Conservation (phyloP, 805 yeast genomes). For the Lachancea sp. region DNA sequence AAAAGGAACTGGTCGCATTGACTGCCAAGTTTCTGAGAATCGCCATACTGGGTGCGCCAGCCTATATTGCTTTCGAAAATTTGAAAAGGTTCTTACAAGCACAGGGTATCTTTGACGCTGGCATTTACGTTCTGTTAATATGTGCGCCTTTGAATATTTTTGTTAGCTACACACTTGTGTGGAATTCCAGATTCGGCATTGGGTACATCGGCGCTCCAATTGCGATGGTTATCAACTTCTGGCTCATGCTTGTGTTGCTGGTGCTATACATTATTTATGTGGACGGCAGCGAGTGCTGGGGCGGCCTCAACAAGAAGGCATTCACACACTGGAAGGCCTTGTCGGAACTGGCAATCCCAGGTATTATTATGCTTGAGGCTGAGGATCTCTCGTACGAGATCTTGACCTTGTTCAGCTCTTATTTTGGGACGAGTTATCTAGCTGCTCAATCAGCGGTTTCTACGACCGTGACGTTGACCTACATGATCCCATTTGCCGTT, state of each 20-base stretch:
- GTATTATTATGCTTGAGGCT: conserved; percentile 72
- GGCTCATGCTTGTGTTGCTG: conserved; percentile 58
- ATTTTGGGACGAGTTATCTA: conserved; percentile 59
- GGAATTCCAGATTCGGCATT: conserved; percentile 60
- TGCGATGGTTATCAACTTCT: conserved; percentile 65
- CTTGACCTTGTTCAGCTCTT: conserved; percentile 61
- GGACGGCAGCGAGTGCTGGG: conserved; percentile 70
- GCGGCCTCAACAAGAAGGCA: conserved; percentile 46
- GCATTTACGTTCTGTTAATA: conserved; percentile 56
- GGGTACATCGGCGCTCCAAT: conserved; percentile 81
- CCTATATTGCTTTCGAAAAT: conserved; percentile 69
- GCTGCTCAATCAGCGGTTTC: conserved; percentile 74
- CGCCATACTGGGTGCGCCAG: conserved; percentile 68
- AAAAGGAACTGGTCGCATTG: conserved; percentile 46
- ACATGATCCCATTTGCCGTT: conserved; percentile 70
- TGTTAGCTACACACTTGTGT: conserved; percentile 65
- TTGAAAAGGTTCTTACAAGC: conserved; percentile 79
- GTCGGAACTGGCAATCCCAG: conserved; percentile 59
- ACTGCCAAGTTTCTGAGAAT: conserved; percentile 55
- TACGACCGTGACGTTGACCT: conserved; percentile 55
- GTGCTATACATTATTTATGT: conserved; percentile 48
- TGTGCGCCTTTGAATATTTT: conserved; percentile 68
- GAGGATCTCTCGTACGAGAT: conserved; percentile 72
- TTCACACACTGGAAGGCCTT: conserved; percentile 54
- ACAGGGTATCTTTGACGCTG: conserved; percentile 81